These are phyloP conservation scores for Picea sitchensis DNA, from an alignment of 75 land plant species.

Conservation along the genomic window DNA sequence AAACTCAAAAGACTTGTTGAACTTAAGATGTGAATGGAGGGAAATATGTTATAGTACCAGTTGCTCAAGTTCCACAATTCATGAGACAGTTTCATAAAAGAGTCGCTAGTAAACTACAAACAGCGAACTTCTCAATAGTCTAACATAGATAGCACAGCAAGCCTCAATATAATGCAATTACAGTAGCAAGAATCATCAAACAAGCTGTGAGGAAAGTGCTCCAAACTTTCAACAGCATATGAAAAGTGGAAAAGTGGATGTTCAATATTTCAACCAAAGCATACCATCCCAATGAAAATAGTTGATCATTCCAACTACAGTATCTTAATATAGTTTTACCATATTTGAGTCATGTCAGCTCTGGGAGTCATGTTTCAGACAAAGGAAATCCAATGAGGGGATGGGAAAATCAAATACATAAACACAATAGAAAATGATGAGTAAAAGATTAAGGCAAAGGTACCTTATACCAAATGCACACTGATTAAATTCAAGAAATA, in stretches of 20 bases:
- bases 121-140: background rate
- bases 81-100: background rate
- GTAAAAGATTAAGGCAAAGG: background rate
- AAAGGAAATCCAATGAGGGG: background rate
- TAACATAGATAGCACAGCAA: background rate
- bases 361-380: background rate
- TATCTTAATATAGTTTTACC: background rate
- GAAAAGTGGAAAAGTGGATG: background rate
- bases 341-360: background rate
- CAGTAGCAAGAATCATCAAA: background rate
- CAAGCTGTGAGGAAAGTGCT: background rate
- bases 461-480: background rate
- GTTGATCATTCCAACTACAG: background rate
- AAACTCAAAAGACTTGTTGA: no score
- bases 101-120: background rate
- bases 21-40: no score
- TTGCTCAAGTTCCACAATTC: background rate
- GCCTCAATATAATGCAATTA: background rate
- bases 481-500: background rate
- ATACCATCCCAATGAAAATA: background rate
- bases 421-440: background rate
- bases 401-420: background rate
- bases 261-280: background rate
- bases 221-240: background rate
- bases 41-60: background rate